A percentile compares a stretch with the other conserved stretches of the same genome.
phyloP scores from a whole-genome alignment of 1,284 basidiomycete species.

The Ganoderma boninense region DNA sequence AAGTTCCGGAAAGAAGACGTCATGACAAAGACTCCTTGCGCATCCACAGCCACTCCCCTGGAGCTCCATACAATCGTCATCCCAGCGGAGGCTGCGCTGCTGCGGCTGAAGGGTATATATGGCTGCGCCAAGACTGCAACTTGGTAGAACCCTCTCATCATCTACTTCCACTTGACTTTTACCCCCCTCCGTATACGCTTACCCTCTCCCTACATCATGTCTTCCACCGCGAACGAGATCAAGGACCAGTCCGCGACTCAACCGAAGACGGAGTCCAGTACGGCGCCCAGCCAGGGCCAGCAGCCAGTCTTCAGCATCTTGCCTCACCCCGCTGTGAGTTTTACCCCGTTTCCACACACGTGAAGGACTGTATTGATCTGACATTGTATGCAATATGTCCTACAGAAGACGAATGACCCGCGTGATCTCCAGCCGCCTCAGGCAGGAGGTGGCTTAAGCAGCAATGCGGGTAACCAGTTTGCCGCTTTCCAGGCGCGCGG shows the following conservation, averaged over 20 bases:
- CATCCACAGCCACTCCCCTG: constrained; percentile 1
- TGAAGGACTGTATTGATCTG: not conserved
- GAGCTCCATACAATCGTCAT: not conserved
- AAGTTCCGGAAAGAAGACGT: not conserved
- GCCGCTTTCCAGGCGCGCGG: constrained; percentile 52
- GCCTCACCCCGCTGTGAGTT: constrained; percentile 60
- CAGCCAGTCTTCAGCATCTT: constrained; percentile 50
- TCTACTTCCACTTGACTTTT: not conserved
- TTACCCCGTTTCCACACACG: not conserved
- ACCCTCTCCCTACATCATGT: constrained; percentile 21
- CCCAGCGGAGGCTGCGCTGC: not conserved
- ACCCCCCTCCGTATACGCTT: not conserved
- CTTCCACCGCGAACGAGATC: constrained; percentile 29
- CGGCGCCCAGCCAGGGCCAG: constrained; percentile 37
- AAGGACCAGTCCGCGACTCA: constrained; percentile 32
- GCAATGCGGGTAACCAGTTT: constrained; percentile 35
- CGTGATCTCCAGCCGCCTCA: constrained; percentile 52
- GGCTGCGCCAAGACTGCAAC: not conserved
- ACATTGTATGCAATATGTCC: not conserved
- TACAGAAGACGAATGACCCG: constrained; percentile 60
- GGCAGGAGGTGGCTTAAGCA: constrained; percentile 48
- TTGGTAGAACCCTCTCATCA: not conserved
- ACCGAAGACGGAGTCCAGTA: constrained; percentile 6
- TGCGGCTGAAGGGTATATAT: not conserved
- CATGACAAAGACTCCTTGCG: constrained; percentile 9